Percentiles rank a stretch among this genome's conserved stretches.
Conservation (phyloP, 2,329 filamentous ascomycete genomes). For the Corynespora cassiicola region DNA sequence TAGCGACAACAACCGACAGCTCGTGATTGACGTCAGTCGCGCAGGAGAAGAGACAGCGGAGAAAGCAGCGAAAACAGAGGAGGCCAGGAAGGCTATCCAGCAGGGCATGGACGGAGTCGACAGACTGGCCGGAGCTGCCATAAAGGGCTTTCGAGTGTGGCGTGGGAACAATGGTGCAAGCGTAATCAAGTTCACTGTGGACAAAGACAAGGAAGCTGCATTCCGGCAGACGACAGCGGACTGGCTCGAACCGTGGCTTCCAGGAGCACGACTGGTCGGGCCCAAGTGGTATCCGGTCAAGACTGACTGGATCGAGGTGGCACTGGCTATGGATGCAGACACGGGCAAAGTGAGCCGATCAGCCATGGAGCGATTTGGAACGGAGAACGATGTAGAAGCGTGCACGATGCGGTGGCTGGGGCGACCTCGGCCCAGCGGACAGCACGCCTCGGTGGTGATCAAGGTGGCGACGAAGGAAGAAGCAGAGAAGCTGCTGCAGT, state of each 20-base stretch:
- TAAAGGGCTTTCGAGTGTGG: conserved; percentile 15
- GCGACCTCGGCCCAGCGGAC: conserved; percentile 10
- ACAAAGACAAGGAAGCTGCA: conserved; percentile 18
- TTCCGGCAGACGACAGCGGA: conserved; percentile 18
- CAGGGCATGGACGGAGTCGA: conserved; percentile 14
- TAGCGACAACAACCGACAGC: conserved; percentile 8
- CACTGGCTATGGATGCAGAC: conserved; percentile 16
- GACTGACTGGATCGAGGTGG: conserved; percentile 17
- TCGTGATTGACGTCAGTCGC: conserved; percentile 14
- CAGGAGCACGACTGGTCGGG: conserved; percentile 15
- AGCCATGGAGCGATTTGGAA: conserved; percentile 13
- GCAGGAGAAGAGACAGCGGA: conserved; percentile 7
- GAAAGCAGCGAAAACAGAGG: conserved; percentile 11
- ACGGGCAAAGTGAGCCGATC: conserved; percentile 13
- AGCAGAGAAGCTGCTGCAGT: conserved; percentile 15
- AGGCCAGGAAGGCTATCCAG: conserved; percentile 12
- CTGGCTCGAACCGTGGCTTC: conserved; percentile 17
- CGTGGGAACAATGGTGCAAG: conserved; percentile 12
- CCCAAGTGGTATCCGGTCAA: conserved; percentile 19
- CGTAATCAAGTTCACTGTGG: conserved; percentile 19
- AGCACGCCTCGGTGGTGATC: conserved; percentile 13
- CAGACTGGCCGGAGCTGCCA: conserved; percentile 7
- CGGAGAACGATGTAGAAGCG: conserved; percentile 14
- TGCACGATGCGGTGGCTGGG: conserved; percentile 13
- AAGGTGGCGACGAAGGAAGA: conserved; percentile 16